A percentile compares a stretch with the other conserved stretches of the same genome.
These are phyloP conservation scores for Castanea crenata DNA, from an alignment of 306 rosid genomes.

Conservation along the genomic window DNA sequence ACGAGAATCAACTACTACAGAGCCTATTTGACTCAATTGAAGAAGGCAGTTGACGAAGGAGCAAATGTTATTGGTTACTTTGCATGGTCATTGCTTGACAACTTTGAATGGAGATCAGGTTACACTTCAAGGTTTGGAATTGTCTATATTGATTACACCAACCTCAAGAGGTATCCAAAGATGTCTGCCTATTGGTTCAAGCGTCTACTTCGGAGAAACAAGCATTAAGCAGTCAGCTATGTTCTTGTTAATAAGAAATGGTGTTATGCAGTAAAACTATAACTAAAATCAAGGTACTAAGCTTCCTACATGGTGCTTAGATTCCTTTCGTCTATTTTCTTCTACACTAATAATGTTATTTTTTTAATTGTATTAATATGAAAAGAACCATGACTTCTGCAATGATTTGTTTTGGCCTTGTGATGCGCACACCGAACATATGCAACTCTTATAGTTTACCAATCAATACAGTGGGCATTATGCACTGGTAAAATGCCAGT, in stretches of 20 bases:
- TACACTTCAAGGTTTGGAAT: constrained; percentile 93
- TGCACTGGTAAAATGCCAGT: neutral
- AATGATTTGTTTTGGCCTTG: neutral
- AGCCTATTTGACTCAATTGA: constrained; percentile 59
- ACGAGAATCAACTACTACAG: constrained; percentile 72
- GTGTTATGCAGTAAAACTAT: constrained; percentile 4
- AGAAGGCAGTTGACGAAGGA: constrained; percentile 76
- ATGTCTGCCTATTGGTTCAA: constrained; percentile 94
- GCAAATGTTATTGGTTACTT: constrained; percentile 79
- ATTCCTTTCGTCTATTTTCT: neutral
- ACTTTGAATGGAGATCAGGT: constrained; percentile 92
- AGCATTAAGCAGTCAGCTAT: constrained; percentile 22
- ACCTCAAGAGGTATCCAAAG: constrained; percentile 83
- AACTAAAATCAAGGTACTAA: neutral
- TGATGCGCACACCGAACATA: neutral
- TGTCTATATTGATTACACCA: constrained; percentile 75
- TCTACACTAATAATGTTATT: neutral
- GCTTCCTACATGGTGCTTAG: neutral
- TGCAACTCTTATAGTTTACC: neutral
- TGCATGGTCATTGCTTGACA: constrained; percentile 93
- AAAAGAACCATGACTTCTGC: neutral
- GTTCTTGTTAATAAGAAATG: neutral
- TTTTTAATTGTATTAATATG: neutral
- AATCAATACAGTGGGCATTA: neutral
- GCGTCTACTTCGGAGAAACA: constrained; percentile 47